phyloP scores from a whole-genome alignment of 2,329 filamentous ascomycete genomes.

The Pyricularia sp. region DNA sequence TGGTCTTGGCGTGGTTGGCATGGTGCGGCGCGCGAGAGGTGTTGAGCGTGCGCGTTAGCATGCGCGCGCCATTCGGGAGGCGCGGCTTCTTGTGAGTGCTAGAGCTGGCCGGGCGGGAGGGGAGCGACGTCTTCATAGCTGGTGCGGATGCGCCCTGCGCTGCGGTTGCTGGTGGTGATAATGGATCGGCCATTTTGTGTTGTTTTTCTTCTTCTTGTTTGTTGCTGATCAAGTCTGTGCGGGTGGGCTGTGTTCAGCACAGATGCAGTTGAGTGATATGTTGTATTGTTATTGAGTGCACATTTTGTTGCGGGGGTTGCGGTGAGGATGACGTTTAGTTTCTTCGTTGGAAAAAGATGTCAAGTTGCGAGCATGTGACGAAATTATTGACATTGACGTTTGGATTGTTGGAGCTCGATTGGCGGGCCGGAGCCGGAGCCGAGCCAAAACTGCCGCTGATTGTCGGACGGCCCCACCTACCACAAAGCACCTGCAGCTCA shows the following conservation, averaged over 20 bases:
- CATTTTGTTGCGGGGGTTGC: neutral
- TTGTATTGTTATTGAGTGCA: neutral
- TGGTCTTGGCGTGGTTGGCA: neutral
- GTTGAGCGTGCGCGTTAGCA: slow-evolving; percentile 11
- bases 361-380: neutral
- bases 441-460: neutral
- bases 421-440: neutral
- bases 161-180: neutral
- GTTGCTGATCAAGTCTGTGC: neutral
- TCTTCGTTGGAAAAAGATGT: neutral
- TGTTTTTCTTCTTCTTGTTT: neutral
- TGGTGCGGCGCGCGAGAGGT: slow-evolving; percentile 10
- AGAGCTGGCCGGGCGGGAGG: slow-evolving; percentile 16
- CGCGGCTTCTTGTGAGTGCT: slow-evolving; percentile 19
- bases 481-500: neutral
- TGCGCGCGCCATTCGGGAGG: slow-evolving; percentile 9
- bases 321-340: neutral
- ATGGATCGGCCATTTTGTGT: neutral
- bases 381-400: neutral
- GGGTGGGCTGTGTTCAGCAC: neutral
- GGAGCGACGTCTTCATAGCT: neutral
- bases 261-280: neutral
- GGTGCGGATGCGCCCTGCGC: neutral
- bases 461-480: neutral
- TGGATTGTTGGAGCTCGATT: neutral